phyloP scores from a whole-genome alignment of 2,329 filamentous ascomycete species.

The Exutisphaerella laricina region DNA sequence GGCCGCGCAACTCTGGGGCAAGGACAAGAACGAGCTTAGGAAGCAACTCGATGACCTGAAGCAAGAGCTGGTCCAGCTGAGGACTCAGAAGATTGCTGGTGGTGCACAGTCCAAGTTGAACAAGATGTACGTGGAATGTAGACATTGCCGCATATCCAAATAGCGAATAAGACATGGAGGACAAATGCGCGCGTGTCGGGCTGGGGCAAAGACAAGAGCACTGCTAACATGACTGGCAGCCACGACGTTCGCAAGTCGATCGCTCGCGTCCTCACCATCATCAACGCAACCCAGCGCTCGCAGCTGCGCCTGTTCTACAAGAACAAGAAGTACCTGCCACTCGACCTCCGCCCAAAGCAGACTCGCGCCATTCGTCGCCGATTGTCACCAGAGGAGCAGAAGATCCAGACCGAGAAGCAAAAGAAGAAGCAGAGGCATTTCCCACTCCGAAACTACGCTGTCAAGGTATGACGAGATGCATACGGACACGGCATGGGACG shows the following conservation, averaged over 20 bases:
- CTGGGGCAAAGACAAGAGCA: too few relatives aligned
- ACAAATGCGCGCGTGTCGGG: too few relatives aligned
- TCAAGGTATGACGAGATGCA: slow-evolving; percentile 64
- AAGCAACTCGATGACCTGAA: slow-evolving; percentile 95
- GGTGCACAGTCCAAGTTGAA: slow-evolving; percentile 93
- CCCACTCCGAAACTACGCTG: slow-evolving; percentile 96
- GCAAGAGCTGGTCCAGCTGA: slow-evolving; percentile 90
- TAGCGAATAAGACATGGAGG: too few relatives aligned
- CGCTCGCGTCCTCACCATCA: slow-evolving; percentile 96
- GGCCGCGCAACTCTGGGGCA: slow-evolving; percentile 93
- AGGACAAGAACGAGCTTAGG: slow-evolving; percentile 97
- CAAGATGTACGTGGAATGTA: slow-evolving; percentile 69
- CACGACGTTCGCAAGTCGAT: slow-evolving; percentile 99
- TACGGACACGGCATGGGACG: background rate
- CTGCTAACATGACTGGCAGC: slow-evolving; percentile 46
- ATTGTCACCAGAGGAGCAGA: slow-evolving; percentile 85
- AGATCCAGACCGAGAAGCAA: slow-evolving; percentile 81
- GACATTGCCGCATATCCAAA: background rate
- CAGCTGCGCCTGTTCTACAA: slow-evolving; percentile 99
- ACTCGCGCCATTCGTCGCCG: slow-evolving; percentile 96
- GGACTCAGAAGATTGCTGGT: slow-evolving; percentile 94
- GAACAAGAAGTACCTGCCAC: slow-evolving; percentile 98
- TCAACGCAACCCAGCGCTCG: slow-evolving; percentile 98
- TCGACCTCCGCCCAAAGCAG: slow-evolving; percentile 97
- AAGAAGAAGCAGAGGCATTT: slow-evolving; percentile 96